Evolutionary conservation across 805 yeast genomes (phyloP).

Genomic region (Maudiozyma pseudohumilis): DNA sequence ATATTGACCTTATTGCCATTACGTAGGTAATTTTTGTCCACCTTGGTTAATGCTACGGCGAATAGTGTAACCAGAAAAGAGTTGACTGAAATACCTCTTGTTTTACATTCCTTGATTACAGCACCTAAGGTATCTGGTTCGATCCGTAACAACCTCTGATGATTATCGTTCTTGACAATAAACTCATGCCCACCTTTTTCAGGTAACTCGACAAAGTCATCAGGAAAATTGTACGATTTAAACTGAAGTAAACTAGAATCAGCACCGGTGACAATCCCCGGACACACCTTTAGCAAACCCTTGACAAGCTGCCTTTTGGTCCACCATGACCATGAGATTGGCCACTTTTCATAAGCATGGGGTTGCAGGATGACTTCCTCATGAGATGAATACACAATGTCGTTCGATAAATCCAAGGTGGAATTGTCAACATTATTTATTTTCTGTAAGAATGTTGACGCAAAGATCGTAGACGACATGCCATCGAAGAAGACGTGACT

Average conservation of each 20-base stretch:
- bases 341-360: constrained; percentile 19
- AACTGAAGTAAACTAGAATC: constrained; percentile 13
- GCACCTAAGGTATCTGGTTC: constrained; percentile 6
- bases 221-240: constrained; percentile 7
- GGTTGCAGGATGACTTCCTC: too few relatives aligned
- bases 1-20: constrained; percentile 9
- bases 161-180: constrained; percentile 16
- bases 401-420: background rate
- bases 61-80: constrained; percentile 15
- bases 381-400: background rate
- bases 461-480: constrained; percentile 16
- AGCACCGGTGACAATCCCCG: constrained; percentile 6
- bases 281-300: constrained; percentile 8
- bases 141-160: constrained; percentile 12
- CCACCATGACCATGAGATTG: constrained; percentile 13
- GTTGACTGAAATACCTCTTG: constrained; percentile 16
- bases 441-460: constrained; percentile 11
- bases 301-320: constrained; percentile 9
- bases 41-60: constrained; percentile 1
- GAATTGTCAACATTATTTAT: constrained; percentile 2
- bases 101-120: constrained; percentile 15
- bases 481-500: constrained; percentile 26
- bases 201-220: constrained; percentile 2
- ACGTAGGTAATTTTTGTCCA: background rate
- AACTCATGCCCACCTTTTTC: constrained; percentile 2